Evolutionary conservation across 176 grass and related monocot species (phyloP).

Genomic region (Carex kokanica): DNA sequence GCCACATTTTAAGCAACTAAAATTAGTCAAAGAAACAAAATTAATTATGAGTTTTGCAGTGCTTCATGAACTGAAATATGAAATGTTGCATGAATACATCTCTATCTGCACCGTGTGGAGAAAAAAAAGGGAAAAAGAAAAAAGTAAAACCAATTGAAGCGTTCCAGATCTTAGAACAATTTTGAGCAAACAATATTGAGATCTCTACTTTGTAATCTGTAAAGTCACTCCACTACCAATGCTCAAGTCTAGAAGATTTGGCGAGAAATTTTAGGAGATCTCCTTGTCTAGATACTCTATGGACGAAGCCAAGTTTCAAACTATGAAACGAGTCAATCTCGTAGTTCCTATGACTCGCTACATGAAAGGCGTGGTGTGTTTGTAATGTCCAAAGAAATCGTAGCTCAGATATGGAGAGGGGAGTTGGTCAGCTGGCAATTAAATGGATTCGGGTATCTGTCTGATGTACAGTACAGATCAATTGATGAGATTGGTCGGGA

Average conservation of each 20-base stretch:
- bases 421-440: neutral
- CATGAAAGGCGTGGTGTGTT: neutral
- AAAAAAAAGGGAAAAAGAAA: too few species aligned
- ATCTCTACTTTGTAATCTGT: neutral
- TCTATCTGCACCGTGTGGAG: too few species aligned
- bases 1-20: neutral
- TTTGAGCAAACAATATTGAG: neutral
- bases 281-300: neutral
- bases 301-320: rapidly evolving
- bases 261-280: constrained; percentile 15
- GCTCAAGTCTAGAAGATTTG: constrained; percentile 1
- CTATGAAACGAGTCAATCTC: neutral
- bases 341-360: neutral
- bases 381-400: neutral
- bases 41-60: neutral
- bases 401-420: neutral
- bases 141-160: too few species aligned
- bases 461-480: neutral
- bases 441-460: neutral
- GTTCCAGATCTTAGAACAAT: neutral
- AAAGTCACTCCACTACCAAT: neutral
- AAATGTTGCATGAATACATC: neutral
- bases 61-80: neutral
- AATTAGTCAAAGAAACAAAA: neutral
- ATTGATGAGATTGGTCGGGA: constrained; percentile 16